Conservation (phyloP, 148 eudicot species). For the Rhododendron ferrugineum region DNA sequence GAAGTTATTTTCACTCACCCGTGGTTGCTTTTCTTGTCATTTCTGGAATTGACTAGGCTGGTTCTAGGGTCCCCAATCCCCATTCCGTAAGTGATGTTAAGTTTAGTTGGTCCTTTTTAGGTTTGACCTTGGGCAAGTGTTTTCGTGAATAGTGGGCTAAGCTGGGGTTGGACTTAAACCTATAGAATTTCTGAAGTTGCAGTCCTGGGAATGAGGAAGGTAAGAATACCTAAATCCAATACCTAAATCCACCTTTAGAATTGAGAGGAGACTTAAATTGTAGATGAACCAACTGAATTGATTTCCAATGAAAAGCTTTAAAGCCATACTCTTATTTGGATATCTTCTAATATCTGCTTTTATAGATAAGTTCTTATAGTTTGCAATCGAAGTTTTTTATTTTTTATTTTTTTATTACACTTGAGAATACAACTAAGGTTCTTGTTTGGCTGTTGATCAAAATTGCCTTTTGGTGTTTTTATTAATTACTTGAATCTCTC, state of each 20-base stretch:
- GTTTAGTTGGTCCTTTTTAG: constrained; percentile 1
- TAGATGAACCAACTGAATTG: neutral
- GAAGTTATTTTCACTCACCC: neutral
- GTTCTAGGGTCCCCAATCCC: neutral
- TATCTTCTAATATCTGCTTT: neutral
- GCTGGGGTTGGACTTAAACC: constrained; percentile 7
- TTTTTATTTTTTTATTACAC: neutral
- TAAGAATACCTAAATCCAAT: neutral
- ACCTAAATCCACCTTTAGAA: constrained; percentile 3
- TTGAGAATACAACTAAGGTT: constrained; percentile 4
- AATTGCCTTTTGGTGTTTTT: neutral
- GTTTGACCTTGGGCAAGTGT: constrained; percentile 5
- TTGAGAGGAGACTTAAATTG: neutral
- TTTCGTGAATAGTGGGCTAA: constrained; percentile 3
- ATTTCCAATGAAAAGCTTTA: neutral
- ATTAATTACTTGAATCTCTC: neutral
- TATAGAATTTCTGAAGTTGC: neutral
- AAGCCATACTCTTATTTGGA: neutral
- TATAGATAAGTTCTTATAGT: neutral
- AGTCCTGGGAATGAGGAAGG: constrained; percentile 1
- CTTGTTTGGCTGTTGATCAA: constrained; percentile 3
- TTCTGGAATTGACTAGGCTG: neutral
- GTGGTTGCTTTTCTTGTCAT: neutral
- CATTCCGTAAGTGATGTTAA: neutral
- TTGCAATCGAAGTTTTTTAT: neutral